Evolutionary conservation across 345 rosid genomes (phyloP).

Genomic region (Atalantia buxifolia): DNA sequence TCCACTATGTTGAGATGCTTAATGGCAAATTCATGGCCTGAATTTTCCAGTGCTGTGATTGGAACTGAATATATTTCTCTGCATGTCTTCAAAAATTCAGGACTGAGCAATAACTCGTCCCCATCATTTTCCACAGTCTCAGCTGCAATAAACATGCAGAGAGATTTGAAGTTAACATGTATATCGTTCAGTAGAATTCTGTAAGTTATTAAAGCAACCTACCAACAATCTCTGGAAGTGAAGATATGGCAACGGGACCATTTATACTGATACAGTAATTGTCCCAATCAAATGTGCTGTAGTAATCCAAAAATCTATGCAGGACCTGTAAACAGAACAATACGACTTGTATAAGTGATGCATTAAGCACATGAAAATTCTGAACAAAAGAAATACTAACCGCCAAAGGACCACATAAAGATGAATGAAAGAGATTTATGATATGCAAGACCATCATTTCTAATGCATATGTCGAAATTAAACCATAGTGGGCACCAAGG

Average conservation of each 20-base stretch:
- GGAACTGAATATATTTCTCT: slow-evolving; percentile 45
- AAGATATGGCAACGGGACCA: slow-evolving; percentile 64
- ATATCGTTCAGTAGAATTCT: not conserved
- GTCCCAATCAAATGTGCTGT: slow-evolving; percentile 81
- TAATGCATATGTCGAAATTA: slow-evolving; percentile 84
- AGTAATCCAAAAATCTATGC: slow-evolving; percentile 68
- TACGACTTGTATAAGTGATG: not conserved
- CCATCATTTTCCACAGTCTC: slow-evolving; percentile 34
- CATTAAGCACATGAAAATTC: not conserved
- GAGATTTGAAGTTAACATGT: not conserved
- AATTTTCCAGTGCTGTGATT: slow-evolving; percentile 31
- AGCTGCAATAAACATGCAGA: slow-evolving; percentile 25
- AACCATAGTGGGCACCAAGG: slow-evolving; percentile 83
- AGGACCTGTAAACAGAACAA: slow-evolving; percentile 48
- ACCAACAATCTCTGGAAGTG: slow-evolving; percentile 56
- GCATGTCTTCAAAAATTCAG: slow-evolving; percentile 53
- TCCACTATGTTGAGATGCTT: slow-evolving; percentile 79
- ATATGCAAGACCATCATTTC: slow-evolving; percentile 71
- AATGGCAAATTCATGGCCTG: slow-evolving; percentile 40
- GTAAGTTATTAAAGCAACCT: slow-evolving; percentile 19
- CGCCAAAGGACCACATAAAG: slow-evolving; percentile 66
- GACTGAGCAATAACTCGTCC: slow-evolving; percentile 46
- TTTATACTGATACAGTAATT: slow-evolving; percentile 50
- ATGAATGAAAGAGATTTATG: slow-evolving; percentile 66
- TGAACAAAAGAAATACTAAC: slow-evolving; percentile 37